phyloP scores from a whole-genome alignment of 169 alveolate species.

The Plasmodium gonderi region DNA sequence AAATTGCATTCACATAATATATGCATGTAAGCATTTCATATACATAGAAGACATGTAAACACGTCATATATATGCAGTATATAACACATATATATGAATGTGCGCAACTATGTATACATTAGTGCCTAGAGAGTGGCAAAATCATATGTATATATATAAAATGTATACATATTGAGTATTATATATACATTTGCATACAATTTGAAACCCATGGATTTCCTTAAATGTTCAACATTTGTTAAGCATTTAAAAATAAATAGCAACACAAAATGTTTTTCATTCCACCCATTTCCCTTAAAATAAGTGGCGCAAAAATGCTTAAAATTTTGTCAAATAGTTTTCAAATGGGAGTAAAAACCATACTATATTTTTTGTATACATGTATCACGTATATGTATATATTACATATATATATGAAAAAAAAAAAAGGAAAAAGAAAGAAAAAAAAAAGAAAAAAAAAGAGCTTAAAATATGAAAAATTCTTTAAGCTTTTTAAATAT shows the following conservation, averaged over 20 bases:
- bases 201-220: not conserved
- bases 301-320: not conserved
- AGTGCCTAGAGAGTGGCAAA: too few species aligned
- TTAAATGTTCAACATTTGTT: slow-evolving; percentile 8
- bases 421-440: not conserved
- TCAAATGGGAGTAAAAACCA: not conserved
- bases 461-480: not conserved
- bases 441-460: not conserved
- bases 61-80: not conserved
- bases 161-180: not conserved
- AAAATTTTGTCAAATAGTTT: not conserved
- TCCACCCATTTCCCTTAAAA: slow-evolving; percentile 18
- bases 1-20: not conserved
- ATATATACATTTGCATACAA: not conserved
- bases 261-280: slow-evolving; percentile 4
- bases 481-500: not conserved
- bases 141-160: not conserved
- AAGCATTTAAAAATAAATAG: slow-evolving; percentile 5
- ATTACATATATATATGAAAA: not conserved
- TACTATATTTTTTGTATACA: not conserved
- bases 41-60: not conserved
- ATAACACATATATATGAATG: not conserved
- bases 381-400: not conserved
- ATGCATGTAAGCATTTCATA: not conserved
- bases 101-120: not conserved